phyloP scores from a whole-genome alignment of 176 grass and related monocot species.

The Calamus simplicifolius region DNA sequence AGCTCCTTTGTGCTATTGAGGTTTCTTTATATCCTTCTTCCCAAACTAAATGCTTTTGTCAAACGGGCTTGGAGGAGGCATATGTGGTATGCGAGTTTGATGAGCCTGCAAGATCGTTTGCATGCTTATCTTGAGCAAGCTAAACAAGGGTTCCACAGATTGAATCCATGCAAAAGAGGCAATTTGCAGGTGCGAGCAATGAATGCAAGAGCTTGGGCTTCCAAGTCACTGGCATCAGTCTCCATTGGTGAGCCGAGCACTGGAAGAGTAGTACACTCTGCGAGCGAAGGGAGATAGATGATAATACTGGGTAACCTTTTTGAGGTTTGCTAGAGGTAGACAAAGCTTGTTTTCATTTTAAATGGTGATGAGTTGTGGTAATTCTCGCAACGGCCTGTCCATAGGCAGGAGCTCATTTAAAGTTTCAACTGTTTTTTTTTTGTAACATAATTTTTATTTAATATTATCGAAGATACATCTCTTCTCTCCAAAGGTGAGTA shows the following conservation, averaged over 20 bases:
- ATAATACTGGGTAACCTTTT: constrained; percentile 11
- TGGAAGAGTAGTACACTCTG: constrained; percentile 45
- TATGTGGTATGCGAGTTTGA: constrained; percentile 46
- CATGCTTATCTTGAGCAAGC: constrained; percentile 54
- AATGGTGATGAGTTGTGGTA: constrained; percentile 42
- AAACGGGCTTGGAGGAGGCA: constrained; percentile 67
- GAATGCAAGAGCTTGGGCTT: constrained; percentile 66
- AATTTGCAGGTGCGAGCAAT: constrained; percentile 80
- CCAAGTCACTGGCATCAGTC: constrained; percentile 86
- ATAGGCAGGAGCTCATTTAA: constrained; percentile 19
- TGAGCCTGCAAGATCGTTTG: constrained; percentile 46
- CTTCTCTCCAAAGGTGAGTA: no score
- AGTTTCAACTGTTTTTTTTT: no score
- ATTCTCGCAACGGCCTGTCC: constrained; percentile 38
- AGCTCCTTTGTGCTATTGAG: constrained; percentile 55
- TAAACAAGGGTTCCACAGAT: constrained; percentile 36
- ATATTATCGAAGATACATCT: no score
- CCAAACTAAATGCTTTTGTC: constrained; percentile 45
- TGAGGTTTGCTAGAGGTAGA: no score
- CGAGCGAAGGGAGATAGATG: constrained; percentile 56
- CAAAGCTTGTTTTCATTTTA: constrained; percentile 9
- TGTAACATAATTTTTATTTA: no score
- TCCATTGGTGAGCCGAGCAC: constrained; percentile 74
- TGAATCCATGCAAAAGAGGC: constrained; percentile 69
- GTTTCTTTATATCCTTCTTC: constrained; percentile 53